phyloP scores from a whole-genome alignment of 169 alveolate genomes.

The Sarcocystis neurona region DNA sequence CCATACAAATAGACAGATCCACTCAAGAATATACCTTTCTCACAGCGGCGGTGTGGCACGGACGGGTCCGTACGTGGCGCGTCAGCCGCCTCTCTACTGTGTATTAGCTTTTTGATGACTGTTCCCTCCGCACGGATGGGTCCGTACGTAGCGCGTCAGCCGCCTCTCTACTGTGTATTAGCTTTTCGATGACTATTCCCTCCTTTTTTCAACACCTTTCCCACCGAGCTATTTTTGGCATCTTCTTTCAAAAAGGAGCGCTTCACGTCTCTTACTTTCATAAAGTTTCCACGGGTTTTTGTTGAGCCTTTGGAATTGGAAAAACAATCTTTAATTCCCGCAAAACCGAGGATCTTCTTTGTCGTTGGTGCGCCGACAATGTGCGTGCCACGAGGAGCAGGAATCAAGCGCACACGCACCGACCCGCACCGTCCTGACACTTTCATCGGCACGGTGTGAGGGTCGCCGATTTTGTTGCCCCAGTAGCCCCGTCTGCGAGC shows the following conservation, averaged over 20 bases:
- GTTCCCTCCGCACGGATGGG: too few species aligned
- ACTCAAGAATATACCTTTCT: too few species aligned
- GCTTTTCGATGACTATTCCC: too few species aligned
- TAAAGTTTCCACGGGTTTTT: conserved; percentile 97
- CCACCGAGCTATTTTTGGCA: too few species aligned
- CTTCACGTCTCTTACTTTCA: conserved; percentile 75
- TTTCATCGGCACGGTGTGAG: conserved; percentile 99
- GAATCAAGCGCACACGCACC: conserved; percentile 99
- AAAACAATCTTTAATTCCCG: conserved; percentile 99
- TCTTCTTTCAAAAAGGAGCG: neutral
- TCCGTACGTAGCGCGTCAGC: too few species aligned
- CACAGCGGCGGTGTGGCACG: too few species aligned
- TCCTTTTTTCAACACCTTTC: neutral
- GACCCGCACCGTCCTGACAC: conserved; percentile 99
- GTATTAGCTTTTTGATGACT: too few species aligned
- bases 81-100: too few species aligned
- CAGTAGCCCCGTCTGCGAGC: conserved; percentile 97
- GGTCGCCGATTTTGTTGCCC: conserved; percentile 99
- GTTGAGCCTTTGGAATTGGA: conserved; percentile 97
- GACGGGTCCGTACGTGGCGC: too few species aligned
- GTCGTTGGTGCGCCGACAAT: conserved; percentile 99
- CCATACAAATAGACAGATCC: too few species aligned
- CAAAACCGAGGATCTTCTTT: conserved; percentile 95
- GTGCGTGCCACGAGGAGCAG: conserved; percentile 99
- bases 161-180: too few species aligned